These are phyloP conservation scores for Chalciporus sp. DNA, from an alignment of 1,284 basidiomycete genomes.

Conservation along the genomic window DNA sequence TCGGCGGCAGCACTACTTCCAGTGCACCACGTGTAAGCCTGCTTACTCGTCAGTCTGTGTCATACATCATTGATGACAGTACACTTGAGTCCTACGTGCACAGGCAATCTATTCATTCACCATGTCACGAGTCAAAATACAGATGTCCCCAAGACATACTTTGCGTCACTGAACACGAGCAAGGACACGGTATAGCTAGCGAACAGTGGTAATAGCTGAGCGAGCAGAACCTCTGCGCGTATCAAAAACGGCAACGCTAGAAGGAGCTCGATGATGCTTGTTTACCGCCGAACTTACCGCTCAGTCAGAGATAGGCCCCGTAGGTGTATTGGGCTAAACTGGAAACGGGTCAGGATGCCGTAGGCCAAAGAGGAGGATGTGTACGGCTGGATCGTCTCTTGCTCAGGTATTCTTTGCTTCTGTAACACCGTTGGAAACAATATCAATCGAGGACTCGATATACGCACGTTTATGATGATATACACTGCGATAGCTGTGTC, in stretches of 20 bases:
- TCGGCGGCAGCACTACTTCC: too few relatives aligned
- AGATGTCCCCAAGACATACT: constrained; percentile 69
- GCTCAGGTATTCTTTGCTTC: constrained; percentile 99
- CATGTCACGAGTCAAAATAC: constrained; percentile 72
- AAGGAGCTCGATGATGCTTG: constrained; percentile 2
- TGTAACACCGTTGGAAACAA: constrained; percentile 31
- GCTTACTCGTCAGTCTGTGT: too few relatives aligned
- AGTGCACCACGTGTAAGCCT: too few relatives aligned
- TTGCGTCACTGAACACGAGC: constrained; percentile 87
- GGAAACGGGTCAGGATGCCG: constrained; percentile 10
- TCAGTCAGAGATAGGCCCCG: constrained; percentile 87
- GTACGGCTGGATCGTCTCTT: constrained; percentile 91
- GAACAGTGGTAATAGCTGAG: constrained; percentile 84
- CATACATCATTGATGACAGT: too few relatives aligned
- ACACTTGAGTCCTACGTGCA: not conserved
- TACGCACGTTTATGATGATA: constrained; percentile 85
- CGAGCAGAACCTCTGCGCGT: constrained; percentile 82
- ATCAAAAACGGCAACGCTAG: constrained; percentile 89
- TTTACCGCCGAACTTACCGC: constrained; percentile 46
- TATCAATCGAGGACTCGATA: too few relatives aligned
- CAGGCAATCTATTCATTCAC: not conserved
- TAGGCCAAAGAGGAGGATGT: constrained; percentile 74
- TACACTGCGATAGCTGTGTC: constrained; percentile 79
- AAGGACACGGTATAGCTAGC: constrained; percentile 84
- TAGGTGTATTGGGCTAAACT: constrained; percentile 89